Conservation (phyloP, 345 rosid genomes). For the Lenwebbia sp. region DNA sequence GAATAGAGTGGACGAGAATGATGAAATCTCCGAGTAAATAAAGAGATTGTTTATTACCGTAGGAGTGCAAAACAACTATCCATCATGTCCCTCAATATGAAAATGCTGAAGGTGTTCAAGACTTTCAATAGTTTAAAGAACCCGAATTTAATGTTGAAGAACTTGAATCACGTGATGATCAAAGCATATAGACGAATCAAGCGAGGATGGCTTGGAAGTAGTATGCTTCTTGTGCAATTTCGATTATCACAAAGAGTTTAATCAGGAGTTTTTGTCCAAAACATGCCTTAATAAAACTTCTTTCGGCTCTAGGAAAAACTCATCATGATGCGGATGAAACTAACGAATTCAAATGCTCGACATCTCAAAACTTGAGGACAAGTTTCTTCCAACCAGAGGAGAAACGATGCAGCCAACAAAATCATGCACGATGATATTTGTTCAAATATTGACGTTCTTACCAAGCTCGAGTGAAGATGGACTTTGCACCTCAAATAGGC, state of each 20-base stretch:
- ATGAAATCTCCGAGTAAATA: no score
- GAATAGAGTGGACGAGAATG: not conserved
- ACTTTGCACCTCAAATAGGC: not conserved
- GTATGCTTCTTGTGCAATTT: no score
- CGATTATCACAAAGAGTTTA: not conserved
- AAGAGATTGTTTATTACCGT: not conserved
- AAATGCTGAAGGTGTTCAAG: not conserved
- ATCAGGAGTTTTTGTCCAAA: not conserved
- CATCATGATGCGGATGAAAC: not conserved
- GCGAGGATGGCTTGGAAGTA: no score
- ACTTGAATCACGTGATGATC: no score
- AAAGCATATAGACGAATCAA: no score
- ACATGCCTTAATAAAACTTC: not conserved
- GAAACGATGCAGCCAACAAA: not conserved
- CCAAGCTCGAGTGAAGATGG: not conserved
- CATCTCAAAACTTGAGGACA: not conserved
- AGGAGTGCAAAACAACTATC: not conserved
- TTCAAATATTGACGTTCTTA: no score
- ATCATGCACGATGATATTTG: not conserved
- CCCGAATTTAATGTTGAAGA: no score
- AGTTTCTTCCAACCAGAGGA: not conserved
- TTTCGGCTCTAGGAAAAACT: no score
- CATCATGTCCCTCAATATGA: not conserved
- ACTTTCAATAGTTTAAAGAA: no score
- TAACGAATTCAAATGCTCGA: not conserved